Base-by-base conservation (phyloP, 164 flowering plant genomes). In the Macadamia integrifolia region DNA sequence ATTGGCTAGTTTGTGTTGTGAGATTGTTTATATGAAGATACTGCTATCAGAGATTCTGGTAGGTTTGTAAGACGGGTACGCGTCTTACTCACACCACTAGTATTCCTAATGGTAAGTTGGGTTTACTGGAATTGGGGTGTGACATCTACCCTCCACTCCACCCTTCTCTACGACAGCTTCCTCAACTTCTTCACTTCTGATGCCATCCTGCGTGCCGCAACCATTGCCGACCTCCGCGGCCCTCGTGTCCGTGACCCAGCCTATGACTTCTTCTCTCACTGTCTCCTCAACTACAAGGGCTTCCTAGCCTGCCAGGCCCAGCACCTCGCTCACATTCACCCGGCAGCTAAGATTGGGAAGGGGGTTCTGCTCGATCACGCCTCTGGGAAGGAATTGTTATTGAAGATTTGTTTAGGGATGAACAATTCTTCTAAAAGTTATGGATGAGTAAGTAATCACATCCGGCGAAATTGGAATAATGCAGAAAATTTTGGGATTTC, bases 201-300 rank as follows among this genome's bases (percentile, higher is more conserved):
- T 66, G 63, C 82, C 12, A 23, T 72, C n/a, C 83, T 90, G 30
- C 77, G 79, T 35, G 65, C 86, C 65, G 89, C 94, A 65, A 78
- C 87, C 56, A 88, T 86, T 60, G 94, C 94, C 61, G 94, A 91
- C 64, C 85, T 91, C 10, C 87, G 86, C 66, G 97, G 94, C 65
- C 86, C 88, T 46, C 83, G 85, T 12, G 62, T 65, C 62, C 90
- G 94, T 12, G 97, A 91, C 74, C 94, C 97, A 0, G 97, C 97
- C 32, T 91, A 94, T 71, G 78, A 78, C 44, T 88, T 92, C 62
- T 91, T 82, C 81, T 82, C 92, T 48, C 92, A 91, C 71, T 91
- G 97, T 78, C 82, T 91, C 69, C 87, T 91, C 67, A 88, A 91
- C 66, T 91, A 87, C 85, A 91, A 91, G 71, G 97, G 97, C 44